Percentiles rank a stretch among this genome's conserved stretches.
These are phyloP conservation scores for Vicia villosa DNA, from an alignment of 306 rosid species.

Conservation along the genomic window DNA sequence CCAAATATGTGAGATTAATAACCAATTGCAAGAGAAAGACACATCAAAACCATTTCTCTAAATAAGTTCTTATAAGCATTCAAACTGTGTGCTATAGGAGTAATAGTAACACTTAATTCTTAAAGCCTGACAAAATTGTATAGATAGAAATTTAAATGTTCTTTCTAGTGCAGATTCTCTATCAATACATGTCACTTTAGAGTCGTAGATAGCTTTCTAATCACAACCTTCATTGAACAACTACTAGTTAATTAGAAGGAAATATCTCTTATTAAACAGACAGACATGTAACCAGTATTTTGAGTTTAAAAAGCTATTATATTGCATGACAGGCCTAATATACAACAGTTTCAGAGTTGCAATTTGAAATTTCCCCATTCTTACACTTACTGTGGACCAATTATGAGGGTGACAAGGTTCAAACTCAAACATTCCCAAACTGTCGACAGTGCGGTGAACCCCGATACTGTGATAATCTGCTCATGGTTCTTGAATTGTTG, in stretches of 20 bases:
- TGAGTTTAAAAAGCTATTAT: no score
- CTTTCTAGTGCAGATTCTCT: constrained; percentile 15
- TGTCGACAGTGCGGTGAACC: no score
- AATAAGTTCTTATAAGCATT: constrained; percentile 10
- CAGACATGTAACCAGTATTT: no score
- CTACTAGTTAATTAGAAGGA: constrained; percentile 13
- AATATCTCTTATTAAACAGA: no score
- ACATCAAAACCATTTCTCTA: constrained; percentile 31
- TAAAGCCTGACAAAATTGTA: background rate
- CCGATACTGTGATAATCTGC: no score
- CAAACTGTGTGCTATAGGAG: background rate
- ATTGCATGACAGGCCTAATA: no score
- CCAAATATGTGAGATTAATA: background rate
- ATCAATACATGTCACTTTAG: constrained; percentile 6
- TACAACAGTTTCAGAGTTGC: no score
- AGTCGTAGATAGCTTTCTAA: background rate
- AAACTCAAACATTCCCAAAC: no score
- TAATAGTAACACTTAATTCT: background rate
- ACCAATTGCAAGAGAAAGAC: constrained; percentile 23
- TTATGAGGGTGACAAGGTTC: no score
- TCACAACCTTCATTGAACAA: background rate
- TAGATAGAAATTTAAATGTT: constrained; percentile 3
- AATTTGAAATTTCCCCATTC: no score
- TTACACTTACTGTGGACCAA: no score
- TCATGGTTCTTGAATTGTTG: no score